Base-by-base conservation (phyloP, 345 rosid species). In the Bretschneidera sinensis region DNA sequence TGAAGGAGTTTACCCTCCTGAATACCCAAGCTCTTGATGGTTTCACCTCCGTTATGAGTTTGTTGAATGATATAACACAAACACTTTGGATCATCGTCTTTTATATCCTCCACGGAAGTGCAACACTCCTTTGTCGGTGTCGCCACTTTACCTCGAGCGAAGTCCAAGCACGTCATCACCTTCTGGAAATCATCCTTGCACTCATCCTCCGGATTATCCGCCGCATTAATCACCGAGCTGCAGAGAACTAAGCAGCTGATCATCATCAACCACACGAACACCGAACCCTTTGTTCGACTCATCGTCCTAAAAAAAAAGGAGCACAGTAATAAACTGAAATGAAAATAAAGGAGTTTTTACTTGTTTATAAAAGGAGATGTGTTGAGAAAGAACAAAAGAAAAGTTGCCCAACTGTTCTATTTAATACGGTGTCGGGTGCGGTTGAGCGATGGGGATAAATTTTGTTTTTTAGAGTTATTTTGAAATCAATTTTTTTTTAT, bases 31-130 rank as follows among this genome's bases (percentile, higher is more conserved):
- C 65, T 82, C 82, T 77, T 90, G 19, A 91, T 15, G 23, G 23
- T 43, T 15, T 69, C 72, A 57, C 66, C 77, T 2, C 91, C 96
- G 59, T 78, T 57, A 57, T 78, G 76, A 0, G 81, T 73, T 73
- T 85, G 84, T 63, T 85, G 91, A 34, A 94, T 84, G 10, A 91
- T 55, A 59, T 1, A 81, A 66, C 97, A 94, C 72, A 94, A 68
- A 75, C 99, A 94, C 73, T 85, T 80, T 11, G 97, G 95, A 1
- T 86, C 84, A 8, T 61, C 70, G 0, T 69, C 89, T 64, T 78
- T 81, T 11, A 83, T 74, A 3, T 66, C 80, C 57, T 72, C 65
- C 48, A 82, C 79, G 0, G 91, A 61, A n/a, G 22, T 60, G 67
- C 99, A 94, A 60, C 99, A 94, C 24, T 82, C 77, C 48, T 80